phyloP scores from a whole-genome alignment of 371 early-diverging fungal genomes.

The Mortierella sp. region DNA sequence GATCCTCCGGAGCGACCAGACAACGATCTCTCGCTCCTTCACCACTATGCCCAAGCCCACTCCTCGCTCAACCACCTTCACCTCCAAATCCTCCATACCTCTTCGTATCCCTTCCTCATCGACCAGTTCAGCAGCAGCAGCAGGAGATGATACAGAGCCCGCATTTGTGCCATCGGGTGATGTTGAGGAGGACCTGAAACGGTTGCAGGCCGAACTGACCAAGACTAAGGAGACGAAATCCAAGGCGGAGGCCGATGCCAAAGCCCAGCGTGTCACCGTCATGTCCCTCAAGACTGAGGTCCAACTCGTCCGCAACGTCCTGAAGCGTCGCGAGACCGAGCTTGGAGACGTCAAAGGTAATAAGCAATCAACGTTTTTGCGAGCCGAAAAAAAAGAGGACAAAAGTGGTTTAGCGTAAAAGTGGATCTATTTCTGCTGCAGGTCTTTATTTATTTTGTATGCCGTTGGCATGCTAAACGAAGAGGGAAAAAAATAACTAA shows the following conservation, averaged over 20 bases:
- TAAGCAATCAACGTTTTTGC: not conserved
- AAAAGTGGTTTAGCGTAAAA: not conserved
- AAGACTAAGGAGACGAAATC: conserved; percentile 47
- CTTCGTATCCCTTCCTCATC: conserved; percentile 16
- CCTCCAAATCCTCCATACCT: conserved; percentile 21
- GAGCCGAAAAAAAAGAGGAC: not conserved
- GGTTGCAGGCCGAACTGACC: conserved; percentile 33
- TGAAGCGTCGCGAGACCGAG: conserved; percentile 53
- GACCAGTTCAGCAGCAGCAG: conserved; percentile 1
- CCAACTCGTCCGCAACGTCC: conserved; percentile 54
- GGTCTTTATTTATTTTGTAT: not conserved
- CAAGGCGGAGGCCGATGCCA: conserved; percentile 53
- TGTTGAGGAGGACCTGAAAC: conserved; percentile 37
- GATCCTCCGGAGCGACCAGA: conserved; percentile 44
- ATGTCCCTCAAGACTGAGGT: conserved; percentile 55
- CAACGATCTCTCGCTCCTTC: conserved; percentile 35
- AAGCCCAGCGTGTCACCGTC: conserved; percentile 42
- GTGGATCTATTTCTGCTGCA: not conserved
- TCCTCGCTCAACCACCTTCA: conserved; percentile 16
- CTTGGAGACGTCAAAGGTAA: conserved; percentile 54
- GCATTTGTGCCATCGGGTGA: conserved; percentile 38
- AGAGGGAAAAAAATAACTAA: not conserved
- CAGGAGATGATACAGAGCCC: conserved; percentile 11
- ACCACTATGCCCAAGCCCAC: conserved; percentile 41
- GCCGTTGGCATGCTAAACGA: not conserved